Percentiles rank a stretch among this genome's conserved stretches.
Conservation (phyloP, 495 filamentous ascomycete species). For the Neurospora cerealis region DNA sequence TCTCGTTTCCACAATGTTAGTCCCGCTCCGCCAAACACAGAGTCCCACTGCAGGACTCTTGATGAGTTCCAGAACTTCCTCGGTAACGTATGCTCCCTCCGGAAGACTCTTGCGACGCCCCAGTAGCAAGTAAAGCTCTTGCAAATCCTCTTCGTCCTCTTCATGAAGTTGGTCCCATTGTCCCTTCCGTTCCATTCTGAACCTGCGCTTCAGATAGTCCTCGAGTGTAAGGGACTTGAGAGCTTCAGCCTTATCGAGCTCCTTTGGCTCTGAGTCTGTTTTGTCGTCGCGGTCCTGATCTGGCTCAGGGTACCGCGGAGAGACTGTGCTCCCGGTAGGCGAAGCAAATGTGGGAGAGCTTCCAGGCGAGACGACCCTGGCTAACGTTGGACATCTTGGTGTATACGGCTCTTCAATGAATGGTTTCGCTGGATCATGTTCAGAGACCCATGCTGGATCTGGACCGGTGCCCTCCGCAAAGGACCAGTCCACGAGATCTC, state of each 20-base stretch:
- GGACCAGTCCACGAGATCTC: background rate
- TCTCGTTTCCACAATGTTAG: background rate
- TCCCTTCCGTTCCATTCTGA: background rate
- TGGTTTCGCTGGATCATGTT: background rate
- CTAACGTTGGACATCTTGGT: background rate
- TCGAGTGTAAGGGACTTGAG: background rate
- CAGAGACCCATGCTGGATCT: background rate
- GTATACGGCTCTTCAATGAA: background rate
- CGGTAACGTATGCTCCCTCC: background rate
- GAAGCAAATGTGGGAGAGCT: background rate
- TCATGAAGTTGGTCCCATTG: background rate
- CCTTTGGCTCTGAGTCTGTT: background rate
- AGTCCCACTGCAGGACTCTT: too few species aligned
- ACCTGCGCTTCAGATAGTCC: background rate
- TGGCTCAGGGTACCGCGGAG: too few species aligned
- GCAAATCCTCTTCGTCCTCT: background rate
- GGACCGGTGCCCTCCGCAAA: background rate
- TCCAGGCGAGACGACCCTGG: background rate
- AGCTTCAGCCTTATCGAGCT: background rate
- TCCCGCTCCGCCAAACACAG: too few species aligned
- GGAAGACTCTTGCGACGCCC: background rate
- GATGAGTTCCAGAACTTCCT: background rate
- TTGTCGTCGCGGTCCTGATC: background rate
- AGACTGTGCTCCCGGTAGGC: too few species aligned
- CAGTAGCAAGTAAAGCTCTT: background rate